Evolutionary conservation across 169 alveolate genomes (phyloP), one percentile per base, ranked within the genome.

Genomic region (Plasmodium vivax): DNA sequence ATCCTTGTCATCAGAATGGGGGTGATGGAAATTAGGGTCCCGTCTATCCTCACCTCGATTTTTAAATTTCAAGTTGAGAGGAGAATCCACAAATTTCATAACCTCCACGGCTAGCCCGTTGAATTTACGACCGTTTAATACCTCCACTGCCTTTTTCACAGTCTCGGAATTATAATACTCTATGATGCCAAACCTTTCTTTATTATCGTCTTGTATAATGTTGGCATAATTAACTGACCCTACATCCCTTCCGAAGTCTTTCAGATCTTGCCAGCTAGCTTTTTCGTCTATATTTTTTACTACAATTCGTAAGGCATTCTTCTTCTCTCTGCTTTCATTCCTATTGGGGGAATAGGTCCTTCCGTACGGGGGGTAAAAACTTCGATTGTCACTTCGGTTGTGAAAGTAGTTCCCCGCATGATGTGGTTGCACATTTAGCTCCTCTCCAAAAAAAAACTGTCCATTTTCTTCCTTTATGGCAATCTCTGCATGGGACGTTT

Each of bases 201-300:
- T 85, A 19, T 85, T 47, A 54, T 97, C 96, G 72, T 95, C 95
- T 1, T 95, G 95, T 62, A 97, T 85, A 71, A 97, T 95, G 34
- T 97, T 95, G 0, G 98, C 97, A 92, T 97, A 97, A 27, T 93
- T 95, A 0, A 97, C 98, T 47, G 96, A 98, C 1, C 98, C 98
- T 2, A 97, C 97, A 83, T 96, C 98, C 19, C 98, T 95, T 10
- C 97, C 98, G 74, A 96, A 97, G 74, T 97, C 98, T 87, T 97
- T 97, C 14, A 97, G 82, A 92, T 97, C 98, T 68, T 97, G 98
- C 98, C 98, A 97, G 58, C 98, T 96, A 34, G 97, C 98, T 62
- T 96, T 96, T 82, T 97, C 97, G 82, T 97, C 98, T 32, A 97
- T 51, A 92, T 97, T 97, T 83, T 94, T 94, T 16, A 97, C 98